phyloP scores from a whole-genome alignment of 495 filamentous ascomycete genomes.

The Pseudomonodictys pantanalensis region DNA sequence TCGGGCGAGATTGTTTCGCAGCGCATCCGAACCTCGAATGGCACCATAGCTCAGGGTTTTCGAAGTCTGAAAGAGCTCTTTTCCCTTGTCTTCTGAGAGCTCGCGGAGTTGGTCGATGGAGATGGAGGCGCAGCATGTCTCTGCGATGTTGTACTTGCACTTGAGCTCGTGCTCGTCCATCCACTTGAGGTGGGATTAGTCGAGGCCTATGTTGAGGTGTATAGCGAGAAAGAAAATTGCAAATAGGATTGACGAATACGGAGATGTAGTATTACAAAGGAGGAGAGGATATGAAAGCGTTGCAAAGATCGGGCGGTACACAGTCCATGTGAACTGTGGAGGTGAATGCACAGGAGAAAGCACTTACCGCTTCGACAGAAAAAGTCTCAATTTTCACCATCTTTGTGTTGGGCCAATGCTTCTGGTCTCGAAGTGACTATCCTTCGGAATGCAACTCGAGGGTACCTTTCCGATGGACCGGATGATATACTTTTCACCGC shows the following conservation, averaged over 20 bases:
- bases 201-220: not conserved
- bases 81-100: slow-evolving; percentile 55
- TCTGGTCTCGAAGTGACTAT: not conserved
- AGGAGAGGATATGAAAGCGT: too few relatives aligned
- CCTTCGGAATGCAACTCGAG: too few relatives aligned
- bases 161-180: slow-evolving; percentile 81
- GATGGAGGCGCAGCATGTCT: slow-evolving; percentile 80
- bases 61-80: slow-evolving; percentile 43
- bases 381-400: slow-evolving; percentile 64
- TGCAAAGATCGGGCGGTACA: too few relatives aligned
- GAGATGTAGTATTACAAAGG: too few relatives aligned
- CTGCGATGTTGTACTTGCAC: slow-evolving; percentile 77
- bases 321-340: not conserved
- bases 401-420: not conserved
- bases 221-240: not conserved
- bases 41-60: slow-evolving; percentile 65
- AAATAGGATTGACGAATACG: too few relatives aligned
- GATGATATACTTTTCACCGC: not conserved
- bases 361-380: slow-evolving; percentile 18
- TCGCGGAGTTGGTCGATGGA: slow-evolving; percentile 68
- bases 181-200: slow-evolving; percentile 62
- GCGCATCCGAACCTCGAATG: slow-evolving; percentile 64
- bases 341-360: not conserved
- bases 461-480: not conserved
- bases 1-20: slow-evolving; percentile 61